Base-by-base conservation (phyloP, 2,329 filamentous ascomycete species). In the Fusarium lateritium region DNA sequence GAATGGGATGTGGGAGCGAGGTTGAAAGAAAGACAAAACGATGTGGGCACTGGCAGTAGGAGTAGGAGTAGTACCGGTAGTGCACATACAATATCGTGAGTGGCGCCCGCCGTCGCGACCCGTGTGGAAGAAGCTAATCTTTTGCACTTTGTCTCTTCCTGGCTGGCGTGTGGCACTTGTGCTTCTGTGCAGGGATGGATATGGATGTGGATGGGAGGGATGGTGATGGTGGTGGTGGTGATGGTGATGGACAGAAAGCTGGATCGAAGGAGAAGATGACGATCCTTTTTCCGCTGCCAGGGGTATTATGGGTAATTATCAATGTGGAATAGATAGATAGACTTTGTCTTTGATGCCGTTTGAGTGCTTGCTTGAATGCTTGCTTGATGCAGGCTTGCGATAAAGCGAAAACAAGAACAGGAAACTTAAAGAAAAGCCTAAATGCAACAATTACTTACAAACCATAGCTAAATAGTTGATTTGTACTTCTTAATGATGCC, bases 121-220 rank as follows among this genome's bases (percentile, higher is more conserved):
- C 47, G 56, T 56, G 51, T 40, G 21, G 40, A 51, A 49, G 66
- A 67, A 67, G 66, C 66, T 69, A 70, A 52, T 53, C 46, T 54
- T 66, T 47, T 46, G 42, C 52, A 54, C 57, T 64, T 70, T 67
- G 67, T 56, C 65, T 68, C 49, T 49, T 67, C 68, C 54, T 51
- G 63, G 67, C 64, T 34, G 52, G 52, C 38, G 62, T 55, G 52
- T 69, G 62, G 26, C 62, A 61, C 51, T 69, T 62, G 43, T 45
- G 46, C 19, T 46, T 13, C 40, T 46, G 38, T 58, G 63, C 63
- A 56, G 57, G 66, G 66, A 36, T 38, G 31, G 56, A 56, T 17
- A 22, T 22, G 38, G 39, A 46, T 22, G 40, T 14, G 42, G 33
- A 56, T 56, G 40, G 39, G 45, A 33, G 33, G 55, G 47, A 42